These are phyloP conservation scores for Apiotrichum mycotoxinovorans DNA, from an alignment of 1,284 basidiomycete genomes.

Conservation along the genomic window DNA sequence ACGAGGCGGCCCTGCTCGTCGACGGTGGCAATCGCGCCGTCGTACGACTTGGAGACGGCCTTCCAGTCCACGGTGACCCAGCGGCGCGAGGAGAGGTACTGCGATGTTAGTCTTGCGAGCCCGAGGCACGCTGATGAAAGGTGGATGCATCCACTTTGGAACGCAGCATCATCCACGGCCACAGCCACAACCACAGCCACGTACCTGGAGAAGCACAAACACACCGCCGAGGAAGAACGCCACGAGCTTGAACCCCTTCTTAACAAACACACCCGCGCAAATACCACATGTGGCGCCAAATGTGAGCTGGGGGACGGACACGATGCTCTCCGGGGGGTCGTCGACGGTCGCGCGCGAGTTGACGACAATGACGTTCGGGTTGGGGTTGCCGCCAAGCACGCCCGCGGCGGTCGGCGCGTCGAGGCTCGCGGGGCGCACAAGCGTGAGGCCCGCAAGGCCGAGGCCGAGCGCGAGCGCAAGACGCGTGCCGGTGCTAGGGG, in stretches of 20 bases:
- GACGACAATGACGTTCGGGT: not conserved
- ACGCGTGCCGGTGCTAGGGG: not conserved
- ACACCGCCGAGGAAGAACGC: constrained; percentile 81
- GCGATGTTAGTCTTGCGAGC: not conserved
- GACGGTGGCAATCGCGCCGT: constrained; percentile 65
- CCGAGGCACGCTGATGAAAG: no score
- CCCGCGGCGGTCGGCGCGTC: constrained; percentile 9
- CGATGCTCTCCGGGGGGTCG: constrained; percentile 41
- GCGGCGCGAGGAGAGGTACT: constrained; percentile 72
- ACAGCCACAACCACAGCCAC: no score
- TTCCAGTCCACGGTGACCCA: constrained; percentile 78
- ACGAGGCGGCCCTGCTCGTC: constrained; percentile 57
- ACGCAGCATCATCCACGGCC: no score
- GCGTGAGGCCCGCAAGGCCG: constrained; percentile 28
- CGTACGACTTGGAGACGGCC: constrained; percentile 59
- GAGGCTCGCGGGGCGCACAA: constrained; percentile 11
- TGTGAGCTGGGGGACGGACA: constrained; percentile 75
- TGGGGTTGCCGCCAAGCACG: no score
- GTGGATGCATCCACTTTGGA: no score
- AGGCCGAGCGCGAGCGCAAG: constrained; percentile 31
- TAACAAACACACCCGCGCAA: constrained; percentile 88
- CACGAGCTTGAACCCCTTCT: constrained; percentile 79
- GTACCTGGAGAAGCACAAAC: constrained; percentile 85
- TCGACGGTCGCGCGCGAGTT: not conserved
- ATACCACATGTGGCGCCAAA: constrained; percentile 85